Base-by-base conservation (phyloP, 345 rosid species). In the Eucalyptus melliodora region DNA sequence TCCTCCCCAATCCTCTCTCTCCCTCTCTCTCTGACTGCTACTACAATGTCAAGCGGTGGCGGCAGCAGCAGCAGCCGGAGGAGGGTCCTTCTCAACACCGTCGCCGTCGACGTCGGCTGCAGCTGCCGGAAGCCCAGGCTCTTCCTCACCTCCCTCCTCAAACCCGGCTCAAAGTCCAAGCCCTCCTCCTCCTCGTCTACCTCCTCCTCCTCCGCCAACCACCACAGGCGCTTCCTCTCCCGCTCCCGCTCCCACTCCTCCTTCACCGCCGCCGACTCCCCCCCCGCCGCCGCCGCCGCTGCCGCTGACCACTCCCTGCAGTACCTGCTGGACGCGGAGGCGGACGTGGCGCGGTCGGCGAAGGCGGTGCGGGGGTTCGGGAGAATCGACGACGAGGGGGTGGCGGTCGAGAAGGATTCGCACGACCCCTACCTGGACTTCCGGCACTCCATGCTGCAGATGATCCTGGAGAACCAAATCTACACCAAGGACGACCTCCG, bases 351-450 rank as follows among this genome's bases (percentile, higher is more conserved):
- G 42, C 80, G 92, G 44, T 87, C 92, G 53, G 88, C 93, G 86
- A 72, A 83, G 50, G 65, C 92, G 4, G 92, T 94, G 16, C 90
- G 89, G 88, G 96, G 97, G 11, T 91, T 94, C 53, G 96, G 97
- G 1, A 91, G 94, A 4, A 93, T 96, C 11, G 97, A 96, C 12
- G 95, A 92, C 9, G 94, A 94, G 62, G 96, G 98, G 45, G 93
- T 97, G 50, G 99, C 98, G 13, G 96, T 98, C n/a, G 98, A 95
- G 94, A 98, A 98, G 89, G 99, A 98, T 45, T 98, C 99, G 30
- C 96, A 95, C 27, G 99, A 98, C 91, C 99, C 99, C 31, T 97
- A 96, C 88, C 86, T 95, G 72, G 99, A 98, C 88, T 98, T 98
- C 93, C 90, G 98, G 51, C 96, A 95, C 49, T 98, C 99, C 6